Base-by-base conservation (phyloP, 805 yeast genomes). In the Spathaspora arborariae region DNA sequence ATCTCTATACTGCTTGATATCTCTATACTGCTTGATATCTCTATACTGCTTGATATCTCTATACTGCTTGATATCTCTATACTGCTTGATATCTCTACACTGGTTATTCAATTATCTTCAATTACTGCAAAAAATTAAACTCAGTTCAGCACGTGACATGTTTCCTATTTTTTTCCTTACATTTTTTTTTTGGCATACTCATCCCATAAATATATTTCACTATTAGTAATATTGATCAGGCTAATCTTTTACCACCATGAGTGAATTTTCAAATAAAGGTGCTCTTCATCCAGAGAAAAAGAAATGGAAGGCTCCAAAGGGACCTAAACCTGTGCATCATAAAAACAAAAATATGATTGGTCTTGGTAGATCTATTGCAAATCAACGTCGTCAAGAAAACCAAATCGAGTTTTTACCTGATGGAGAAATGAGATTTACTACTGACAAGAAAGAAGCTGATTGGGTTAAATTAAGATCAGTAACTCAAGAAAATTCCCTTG, bases 401-500 rank as follows among this genome's bases (percentile, higher is more conserved):
- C 78, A 79, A 50, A 79, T 87, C 46, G 82, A 84, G 60, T 80
- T 70, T 56, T 68, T 86, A 39, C 95, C 96, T 22, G 94, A 85
- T 69, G 96, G 95, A 54, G 95, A 87, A 59, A 78, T 88, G 80
- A 75, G 96, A 57, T 90, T 89, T 65, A 87, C 96, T 16, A 89
- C 96, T 0, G 85, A 82, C 51, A 84, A 84, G 55, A 87, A 81
- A 55, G 95, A 88, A 60, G 95, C 89, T 11, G 79, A 77, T 51
- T 89, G 96, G 95, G 95, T 88, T 44, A 88, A 90, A 53, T 70
- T 94, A 59, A 80, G 94, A 62, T 90, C 97, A 2, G 95, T 94
- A 13, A 94, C 98, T 0, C 98, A 94, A 58, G 98, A 94, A 64
- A 81, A 85, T 55, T 85, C 97, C 1, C 68, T 94, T 47, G 98